These are phyloP conservation scores for Rhododendron simsii DNA, from an alignment of 148 eudicot genomes.

Conservation along the genomic window DNA sequence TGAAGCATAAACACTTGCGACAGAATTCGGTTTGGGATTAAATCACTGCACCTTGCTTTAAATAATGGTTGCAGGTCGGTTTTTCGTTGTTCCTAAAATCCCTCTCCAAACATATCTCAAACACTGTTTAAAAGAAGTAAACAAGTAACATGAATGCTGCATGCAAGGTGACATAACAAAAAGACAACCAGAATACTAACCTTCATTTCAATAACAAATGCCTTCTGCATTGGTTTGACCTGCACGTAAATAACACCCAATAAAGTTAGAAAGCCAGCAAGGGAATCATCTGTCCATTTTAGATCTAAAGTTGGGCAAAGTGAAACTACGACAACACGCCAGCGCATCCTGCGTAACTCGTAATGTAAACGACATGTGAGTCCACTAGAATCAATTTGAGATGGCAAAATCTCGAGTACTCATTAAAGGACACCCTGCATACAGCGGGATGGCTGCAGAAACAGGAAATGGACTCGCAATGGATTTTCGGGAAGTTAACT, in stretches of 20 bases:
- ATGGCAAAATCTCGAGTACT: neutral
- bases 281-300: neutral
- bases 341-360: neutral
- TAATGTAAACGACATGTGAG: neutral
- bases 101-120: neutral
- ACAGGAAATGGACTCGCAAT: neutral
- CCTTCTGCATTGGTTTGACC: conserved; percentile 47
- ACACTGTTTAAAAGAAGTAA: neutral
- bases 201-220: conserved; percentile 57
- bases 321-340: neutral
- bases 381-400: neutral
- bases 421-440: neutral
- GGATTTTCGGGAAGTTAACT: neutral
- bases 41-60: neutral
- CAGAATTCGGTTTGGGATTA: neutral
- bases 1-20: neutral
- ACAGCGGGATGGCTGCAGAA: neutral
- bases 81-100: neutral
- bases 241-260: conserved; percentile 30
- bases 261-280: neutral
- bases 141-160: neutral
- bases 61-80: neutral
- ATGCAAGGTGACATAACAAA: neutral
- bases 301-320: neutral
- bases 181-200: conserved; percentile 37